These are phyloP conservation scores for Arachnomyces sp. DNA, from an alignment of 2,329 filamentous ascomycete species.

Conservation along the genomic window DNA sequence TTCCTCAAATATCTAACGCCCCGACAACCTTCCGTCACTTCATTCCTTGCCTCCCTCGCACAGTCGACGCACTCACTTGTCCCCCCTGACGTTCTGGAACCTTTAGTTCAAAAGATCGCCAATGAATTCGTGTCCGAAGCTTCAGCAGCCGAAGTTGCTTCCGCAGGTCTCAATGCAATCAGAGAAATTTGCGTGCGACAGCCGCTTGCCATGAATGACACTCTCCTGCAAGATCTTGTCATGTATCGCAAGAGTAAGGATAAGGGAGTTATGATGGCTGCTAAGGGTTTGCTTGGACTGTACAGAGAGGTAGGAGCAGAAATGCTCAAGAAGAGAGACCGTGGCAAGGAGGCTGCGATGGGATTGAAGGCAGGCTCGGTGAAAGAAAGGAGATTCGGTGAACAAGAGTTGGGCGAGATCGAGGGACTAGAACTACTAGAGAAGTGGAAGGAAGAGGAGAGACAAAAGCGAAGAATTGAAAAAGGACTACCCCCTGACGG, in stretches of 20 bases:
- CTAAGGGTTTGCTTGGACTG: constrained; percentile 79
- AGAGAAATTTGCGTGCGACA: constrained; percentile 88
- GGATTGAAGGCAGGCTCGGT: constrained; percentile 66
- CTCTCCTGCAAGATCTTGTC: constrained; percentile 87
- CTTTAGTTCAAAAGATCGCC: constrained; percentile 86
- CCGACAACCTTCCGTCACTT: constrained; percentile 80
- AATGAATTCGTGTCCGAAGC: constrained; percentile 98
- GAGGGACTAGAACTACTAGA: constrained; percentile 87
- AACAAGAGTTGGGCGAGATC: constrained; percentile 70
- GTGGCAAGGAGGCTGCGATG: constrained; percentile 85
- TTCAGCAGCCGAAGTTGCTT: constrained; percentile 78
- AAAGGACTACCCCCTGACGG: constrained; percentile 57
- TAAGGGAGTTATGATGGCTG: constrained; percentile 98
- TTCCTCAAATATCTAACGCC: constrained; percentile 89
- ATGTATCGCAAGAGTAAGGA: constrained; percentile 97
- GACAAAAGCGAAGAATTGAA: constrained; percentile 61
- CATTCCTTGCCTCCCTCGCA: constrained; percentile 83
- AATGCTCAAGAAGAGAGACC: constrained; percentile 78
- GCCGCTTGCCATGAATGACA: constrained; percentile 92
- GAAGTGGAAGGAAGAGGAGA: constrained; percentile 88
- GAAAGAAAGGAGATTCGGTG: constrained; percentile 71
- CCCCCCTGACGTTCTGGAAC: constrained; percentile 84
- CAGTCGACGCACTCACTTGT: constrained; percentile 88
- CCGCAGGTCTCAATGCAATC: constrained; percentile 88
- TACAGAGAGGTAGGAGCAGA: constrained; percentile 89